Percentiles rank a stretch among this genome's conserved stretches.
These are phyloP conservation scores for Paecilomyces sp. DNA, from an alignment of 2,329 filamentous ascomycete species.

Conservation along the genomic window DNA sequence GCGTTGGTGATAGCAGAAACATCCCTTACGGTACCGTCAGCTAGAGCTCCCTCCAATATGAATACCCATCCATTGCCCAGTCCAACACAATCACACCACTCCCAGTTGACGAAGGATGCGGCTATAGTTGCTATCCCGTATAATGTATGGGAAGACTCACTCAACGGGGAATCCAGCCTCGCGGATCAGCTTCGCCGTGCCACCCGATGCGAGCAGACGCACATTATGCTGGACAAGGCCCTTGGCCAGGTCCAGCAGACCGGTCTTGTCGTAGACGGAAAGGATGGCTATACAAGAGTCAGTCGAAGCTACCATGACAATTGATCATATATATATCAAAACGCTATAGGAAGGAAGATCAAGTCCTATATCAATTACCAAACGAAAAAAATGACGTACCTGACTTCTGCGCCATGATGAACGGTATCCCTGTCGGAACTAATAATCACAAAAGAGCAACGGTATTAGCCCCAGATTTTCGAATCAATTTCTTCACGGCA, in stretches of 20 bases:
- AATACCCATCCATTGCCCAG: background rate
- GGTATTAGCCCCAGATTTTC: background rate
- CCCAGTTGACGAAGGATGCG: background rate
- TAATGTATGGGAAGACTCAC: slow-evolving; percentile 46
- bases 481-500: background rate
- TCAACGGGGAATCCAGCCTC: slow-evolving; percentile 94
- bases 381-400: slow-evolving; percentile 19
- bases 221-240: slow-evolving; percentile 84
- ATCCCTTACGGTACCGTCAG: slow-evolving; percentile 52
- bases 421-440: slow-evolving; percentile 10
- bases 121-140: background rate
- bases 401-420: slow-evolving; percentile 34
- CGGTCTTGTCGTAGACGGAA: slow-evolving; percentile 98
- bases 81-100: background rate
- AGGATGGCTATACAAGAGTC: slow-evolving; percentile 60
- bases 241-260: slow-evolving; percentile 84
- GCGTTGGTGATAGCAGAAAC: slow-evolving; percentile 95
- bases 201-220: slow-evolving; percentile 86
- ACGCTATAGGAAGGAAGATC: background rate
- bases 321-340: background rate
- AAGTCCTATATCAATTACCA: background rate
- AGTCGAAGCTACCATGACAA: background rate
- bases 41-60: background rate
- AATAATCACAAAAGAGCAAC: background rate
- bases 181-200: slow-evolving; percentile 92